Base-by-base conservation (phyloP, 2,329 filamentous ascomycete genomes). In the Botrytis pseudocinerea region DNA sequence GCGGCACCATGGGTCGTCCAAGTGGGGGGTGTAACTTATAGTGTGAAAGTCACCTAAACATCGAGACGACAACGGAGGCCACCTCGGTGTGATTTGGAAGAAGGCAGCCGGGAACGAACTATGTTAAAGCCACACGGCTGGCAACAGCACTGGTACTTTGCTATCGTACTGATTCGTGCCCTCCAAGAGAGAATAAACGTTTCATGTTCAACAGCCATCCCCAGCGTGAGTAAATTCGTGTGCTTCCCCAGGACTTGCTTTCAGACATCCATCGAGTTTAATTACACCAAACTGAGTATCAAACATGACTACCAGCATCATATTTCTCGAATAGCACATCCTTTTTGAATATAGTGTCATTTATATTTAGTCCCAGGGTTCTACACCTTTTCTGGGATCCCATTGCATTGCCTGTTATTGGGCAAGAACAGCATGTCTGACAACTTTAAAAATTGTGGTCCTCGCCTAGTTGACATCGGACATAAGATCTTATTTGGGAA, bases 401-500 rank as follows among this genome's bases (percentile, higher is more conserved):
- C 38, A 69, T 61, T 61, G 66, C 54, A 69, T 40, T n/a, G 38
- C n/a, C 16, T 44, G 38, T 46, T 8, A 59, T 59, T 69, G 48
- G 66, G 66, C 38, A 59, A 69, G 8, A 46, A 32, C 51, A 35
- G 28, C 54, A 40, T 60, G 51, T 46, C 66, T 60, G 66, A 60
- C 66, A 57, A 61, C 51, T 69, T 60, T 60, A 69, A 46, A 60
- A 44, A 35, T 61, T 46, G 54, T 60, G 66, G 66, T 60, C 38
- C 66, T 25, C 7, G 25, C 40, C 38, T 10, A 46, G n/a, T 68
- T 69, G 66, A 61, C 66, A 69, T 69, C 66, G 66, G 66, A 61
- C 66, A 69, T 44, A 60, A 44, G n/a, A 69, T 69, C 66, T 69
- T 14, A 32, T 69, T 69, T 69, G 51, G 54, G 40, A 69, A 60